These are phyloP conservation scores for Mortierella sp. DNA, from an alignment of 371 early-diverging fungal species.

Conservation along the genomic window DNA sequence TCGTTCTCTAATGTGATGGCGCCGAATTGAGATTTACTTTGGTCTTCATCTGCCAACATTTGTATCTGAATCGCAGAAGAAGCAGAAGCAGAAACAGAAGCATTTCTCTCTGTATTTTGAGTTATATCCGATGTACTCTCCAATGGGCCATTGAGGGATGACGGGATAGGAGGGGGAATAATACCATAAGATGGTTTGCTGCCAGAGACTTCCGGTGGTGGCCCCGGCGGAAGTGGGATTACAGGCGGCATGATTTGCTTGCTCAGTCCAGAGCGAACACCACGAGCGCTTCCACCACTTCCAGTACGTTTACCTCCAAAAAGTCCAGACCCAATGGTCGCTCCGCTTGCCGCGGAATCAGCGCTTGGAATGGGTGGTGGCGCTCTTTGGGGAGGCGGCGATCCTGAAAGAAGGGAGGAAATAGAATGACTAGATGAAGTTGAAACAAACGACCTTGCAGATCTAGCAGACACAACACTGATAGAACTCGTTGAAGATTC, in stretches of 20 bases:
- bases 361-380: conserved; percentile 43
- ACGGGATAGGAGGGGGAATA: conserved; percentile 51
- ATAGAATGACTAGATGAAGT: conserved; percentile 22
- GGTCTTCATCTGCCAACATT: conserved; percentile 46
- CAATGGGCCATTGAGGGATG: conserved; percentile 26
- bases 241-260: conserved; percentile 45
- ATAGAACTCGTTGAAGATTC: conserved; percentile 37
- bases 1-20: conserved; percentile 45
- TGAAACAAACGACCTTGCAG: conserved; percentile 35
- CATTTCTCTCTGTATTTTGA: neutral
- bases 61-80: conserved; percentile 48
- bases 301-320: conserved; percentile 37
- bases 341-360: neutral
- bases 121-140: neutral
- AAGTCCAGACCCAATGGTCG: conserved; percentile 20
- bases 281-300: conserved; percentile 48
- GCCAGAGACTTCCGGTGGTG: conserved; percentile 25
- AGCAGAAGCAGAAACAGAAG: conserved; percentile 5
- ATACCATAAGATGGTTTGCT: conserved; percentile 42
- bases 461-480: conserved; percentile 32
- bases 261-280: conserved; percentile 45
- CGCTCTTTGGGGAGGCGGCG: conserved; percentile 51
- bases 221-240: conserved; percentile 30
- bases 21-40: conserved; percentile 50
- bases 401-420: conserved; percentile 29